Conservation (phyloP, 1,139 yeast genomes). For the Suhomyces choctaworum region DNA sequence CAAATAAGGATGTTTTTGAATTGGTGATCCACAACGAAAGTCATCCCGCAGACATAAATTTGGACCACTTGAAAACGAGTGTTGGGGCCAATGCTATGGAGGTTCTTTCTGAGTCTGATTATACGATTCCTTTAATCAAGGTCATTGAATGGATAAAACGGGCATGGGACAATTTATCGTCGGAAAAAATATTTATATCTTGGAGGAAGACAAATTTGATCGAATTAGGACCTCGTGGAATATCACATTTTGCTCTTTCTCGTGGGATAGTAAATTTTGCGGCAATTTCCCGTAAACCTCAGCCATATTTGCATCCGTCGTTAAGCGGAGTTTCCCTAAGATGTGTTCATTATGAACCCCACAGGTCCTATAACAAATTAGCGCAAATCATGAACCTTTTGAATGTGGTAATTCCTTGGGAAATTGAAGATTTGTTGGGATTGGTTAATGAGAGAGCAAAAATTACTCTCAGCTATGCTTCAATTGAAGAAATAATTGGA, state of each 20-base stretch:
- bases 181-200: conserved; percentile 47
- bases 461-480: conserved; percentile 53
- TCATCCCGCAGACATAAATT: conserved; percentile 7
- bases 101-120: conserved; percentile 38
- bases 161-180: conserved; percentile 55
- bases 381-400: conserved; percentile 43
- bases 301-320: conserved; percentile 3
- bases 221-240: conserved; percentile 9
- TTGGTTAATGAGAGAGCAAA: conserved; percentile 59
- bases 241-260: conserved; percentile 1
- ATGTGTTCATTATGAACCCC: conserved; percentile 19
- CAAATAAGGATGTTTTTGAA: conserved; percentile 7
- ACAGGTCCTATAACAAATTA: conserved; percentile 37
- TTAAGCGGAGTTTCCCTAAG: conserved; percentile 3
- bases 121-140: conserved; percentile 50
- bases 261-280: background rate
- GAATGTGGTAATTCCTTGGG: conserved; percentile 59
- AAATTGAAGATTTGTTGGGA: conserved; percentile 54
- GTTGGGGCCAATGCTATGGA: conserved; percentile 17
- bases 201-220: conserved; percentile 44
- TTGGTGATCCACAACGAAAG: conserved; percentile 15
- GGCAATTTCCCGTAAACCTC: background rate
- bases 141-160: conserved; percentile 59
- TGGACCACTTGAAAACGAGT: conserved; percentile 2
- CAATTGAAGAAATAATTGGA: conserved; percentile 64